Evolutionary conservation across 306 rosid species (phyloP).

Genomic region (Vicia sativa): DNA sequence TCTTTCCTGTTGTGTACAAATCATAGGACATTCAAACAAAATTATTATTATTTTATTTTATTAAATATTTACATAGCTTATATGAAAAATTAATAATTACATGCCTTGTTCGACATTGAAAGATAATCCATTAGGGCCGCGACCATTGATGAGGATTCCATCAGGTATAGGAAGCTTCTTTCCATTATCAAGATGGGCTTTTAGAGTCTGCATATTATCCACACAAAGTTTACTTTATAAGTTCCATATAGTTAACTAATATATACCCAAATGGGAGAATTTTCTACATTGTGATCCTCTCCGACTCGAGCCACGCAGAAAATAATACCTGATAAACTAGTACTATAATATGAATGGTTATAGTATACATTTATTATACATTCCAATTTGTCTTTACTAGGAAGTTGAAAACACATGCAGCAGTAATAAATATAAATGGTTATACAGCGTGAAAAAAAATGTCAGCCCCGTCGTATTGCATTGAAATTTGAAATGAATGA

Average conservation of each 20-base stretch:
- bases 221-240: slow-evolving; percentile 8
- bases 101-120: slow-evolving; percentile 88
- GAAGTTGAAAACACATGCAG: too few relatives aligned
- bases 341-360: too few relatives aligned
- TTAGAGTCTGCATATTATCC: slow-evolving; percentile 56
- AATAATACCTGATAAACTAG: too few relatives aligned
- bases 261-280: neutral
- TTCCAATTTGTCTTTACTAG: too few relatives aligned
- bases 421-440: neutral
- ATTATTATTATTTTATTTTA: neutral
- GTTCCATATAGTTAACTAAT: neutral
- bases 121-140: slow-evolving; percentile 71
- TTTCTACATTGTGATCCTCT: too few relatives aligned
- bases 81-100: neutral
- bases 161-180: slow-evolving; percentile 81
- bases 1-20: slow-evolving; percentile 68
- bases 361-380: too few relatives aligned
- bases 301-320: too few relatives aligned
- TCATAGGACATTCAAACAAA: neutral
- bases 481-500: neutral
- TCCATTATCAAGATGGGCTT: slow-evolving; percentile 71
- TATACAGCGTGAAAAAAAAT: neutral
- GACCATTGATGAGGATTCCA: slow-evolving; percentile 96
- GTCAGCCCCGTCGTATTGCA: neutral
- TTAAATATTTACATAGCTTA: neutral